Conservation (phyloP, 352 stramenopile species). For the Globisporangium echinulatum region DNA sequence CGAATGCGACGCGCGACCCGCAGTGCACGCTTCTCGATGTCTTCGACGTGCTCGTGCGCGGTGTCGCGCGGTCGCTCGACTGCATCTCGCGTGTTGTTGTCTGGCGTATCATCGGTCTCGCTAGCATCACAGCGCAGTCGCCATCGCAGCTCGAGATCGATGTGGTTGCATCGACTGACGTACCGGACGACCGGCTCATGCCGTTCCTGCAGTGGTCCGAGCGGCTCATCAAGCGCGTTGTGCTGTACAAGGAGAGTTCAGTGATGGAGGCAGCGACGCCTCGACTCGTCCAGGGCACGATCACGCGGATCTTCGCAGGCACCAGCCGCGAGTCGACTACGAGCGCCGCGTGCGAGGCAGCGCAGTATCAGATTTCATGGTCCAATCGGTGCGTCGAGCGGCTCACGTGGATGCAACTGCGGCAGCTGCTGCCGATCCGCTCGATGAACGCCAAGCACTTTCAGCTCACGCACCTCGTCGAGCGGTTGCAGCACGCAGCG, state of each 20-base stretch:
- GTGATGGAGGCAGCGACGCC: background rate
- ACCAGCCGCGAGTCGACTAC: slow-evolving; percentile 2
- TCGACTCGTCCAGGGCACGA: slow-evolving; percentile 29
- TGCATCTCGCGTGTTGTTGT: slow-evolving; percentile 36
- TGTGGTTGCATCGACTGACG: slow-evolving; percentile 41
- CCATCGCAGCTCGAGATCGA: slow-evolving; percentile 26
- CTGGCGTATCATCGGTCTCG: slow-evolving; percentile 35
- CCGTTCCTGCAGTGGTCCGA: slow-evolving; percentile 59
- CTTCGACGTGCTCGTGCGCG: slow-evolving; percentile 42
- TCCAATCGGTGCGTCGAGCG: slow-evolving; percentile 37
- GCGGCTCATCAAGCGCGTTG: slow-evolving; percentile 51
- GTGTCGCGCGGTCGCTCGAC: slow-evolving; percentile 35
- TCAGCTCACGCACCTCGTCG: slow-evolving; percentile 38
- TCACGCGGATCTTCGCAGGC: slow-evolving; percentile 14
- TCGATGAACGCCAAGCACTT: slow-evolving; percentile 69
- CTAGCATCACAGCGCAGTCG: background rate
- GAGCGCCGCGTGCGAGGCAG: slow-evolving; percentile 18
- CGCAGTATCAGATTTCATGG: slow-evolving; percentile 55
- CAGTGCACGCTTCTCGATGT: slow-evolving; percentile 42
- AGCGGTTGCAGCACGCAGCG: slow-evolving; percentile 3
- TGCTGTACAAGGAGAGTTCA: slow-evolving; percentile 41
- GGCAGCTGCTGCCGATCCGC: slow-evolving; percentile 49
- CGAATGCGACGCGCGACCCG: slow-evolving; percentile 26
- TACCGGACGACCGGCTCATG: slow-evolving; percentile 49
- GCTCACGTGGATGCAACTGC: slow-evolving; percentile 40